Evolutionary conservation across 106 monocot species (phyloP).

Genomic region (Triglochin maritima): DNA sequence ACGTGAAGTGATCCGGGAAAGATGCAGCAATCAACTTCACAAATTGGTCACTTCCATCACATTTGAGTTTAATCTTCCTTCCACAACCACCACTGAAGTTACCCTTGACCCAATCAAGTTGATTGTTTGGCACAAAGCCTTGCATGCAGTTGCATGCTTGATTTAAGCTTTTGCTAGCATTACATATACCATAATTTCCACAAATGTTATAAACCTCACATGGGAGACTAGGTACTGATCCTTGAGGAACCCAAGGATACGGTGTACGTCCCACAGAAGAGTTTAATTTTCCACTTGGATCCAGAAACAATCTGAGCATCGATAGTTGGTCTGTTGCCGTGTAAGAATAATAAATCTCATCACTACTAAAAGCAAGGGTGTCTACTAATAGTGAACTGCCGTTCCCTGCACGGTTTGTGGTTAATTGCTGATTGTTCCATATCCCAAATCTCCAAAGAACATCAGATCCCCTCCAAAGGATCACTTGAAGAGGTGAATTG

Average conservation of each 20-base stretch:
- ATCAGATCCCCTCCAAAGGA: conserved; percentile 20
- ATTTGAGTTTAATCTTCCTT: background rate
- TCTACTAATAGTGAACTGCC: conserved; percentile 9
- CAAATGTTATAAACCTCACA: too few species aligned
- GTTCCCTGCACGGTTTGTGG: background rate
- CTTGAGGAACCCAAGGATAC: too few species aligned
- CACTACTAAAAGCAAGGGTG: conserved; percentile 6
- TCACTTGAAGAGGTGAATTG: conserved; percentile 8
- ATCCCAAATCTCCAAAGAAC: conserved; percentile 23
- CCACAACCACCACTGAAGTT: conserved; percentile 5
- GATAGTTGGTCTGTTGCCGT: too few species aligned
- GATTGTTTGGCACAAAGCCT: background rate
- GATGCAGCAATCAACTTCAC: background rate
- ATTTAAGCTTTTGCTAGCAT: background rate
- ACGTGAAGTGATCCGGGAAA: background rate
- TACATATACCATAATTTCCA: too few species aligned
- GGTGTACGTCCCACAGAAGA: too few species aligned
- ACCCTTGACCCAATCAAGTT: conserved; percentile 2
- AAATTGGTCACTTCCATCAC: conserved; percentile 2
- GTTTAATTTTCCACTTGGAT: too few species aligned
- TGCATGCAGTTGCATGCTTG: background rate
- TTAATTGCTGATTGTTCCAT: conserved; percentile 22
- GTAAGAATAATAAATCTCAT: background rate
- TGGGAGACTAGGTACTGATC: too few species aligned
- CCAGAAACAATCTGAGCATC: too few species aligned